These are phyloP conservation scores for Cyclocybe cylindracea DNA, from an alignment of 768 basidiomycete genomes.

Conservation along the genomic window DNA sequence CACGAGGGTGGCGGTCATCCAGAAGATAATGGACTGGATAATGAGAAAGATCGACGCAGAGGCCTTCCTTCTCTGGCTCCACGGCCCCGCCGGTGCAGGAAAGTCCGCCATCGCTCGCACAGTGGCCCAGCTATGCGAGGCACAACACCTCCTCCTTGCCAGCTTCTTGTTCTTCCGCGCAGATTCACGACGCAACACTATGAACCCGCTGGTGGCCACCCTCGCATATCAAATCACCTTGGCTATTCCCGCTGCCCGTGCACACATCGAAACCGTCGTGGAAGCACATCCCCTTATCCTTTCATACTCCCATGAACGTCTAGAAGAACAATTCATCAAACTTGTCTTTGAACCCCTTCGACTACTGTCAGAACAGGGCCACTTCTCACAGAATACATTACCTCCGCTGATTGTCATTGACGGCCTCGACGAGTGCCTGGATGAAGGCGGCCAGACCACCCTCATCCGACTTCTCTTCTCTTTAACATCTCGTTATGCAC, in stretches of 20 bases:
- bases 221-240: slow-evolving; percentile 4
- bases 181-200: not conserved
- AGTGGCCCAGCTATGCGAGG: slow-evolving; percentile 3
- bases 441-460: not conserved
- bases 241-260: not conserved
- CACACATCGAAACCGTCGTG: not conserved
- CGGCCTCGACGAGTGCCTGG: slow-evolving; percentile 15
- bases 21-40: slow-evolving; percentile 3
- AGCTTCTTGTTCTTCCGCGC: slow-evolving; percentile 10
- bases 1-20: not conserved
- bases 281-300: slow-evolving; percentile 2
- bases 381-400: too few relatives aligned
- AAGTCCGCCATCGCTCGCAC: slow-evolving; percentile 9
- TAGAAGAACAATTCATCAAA: not conserved
- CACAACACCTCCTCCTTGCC: not conserved
- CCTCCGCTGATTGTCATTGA: slow-evolving; percentile 12
- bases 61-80: slow-evolving; percentile 5
- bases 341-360: slow-evolving; percentile 12
- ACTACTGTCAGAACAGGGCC: not conserved
- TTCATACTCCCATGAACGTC: not conserved
- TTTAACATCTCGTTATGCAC: too few relatives aligned
- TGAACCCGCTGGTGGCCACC: slow-evolving; percentile 1
- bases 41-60: not conserved
- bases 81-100: slow-evolving; percentile 8
- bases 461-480: not conserved